phyloP scores from a whole-genome alignment of 2,329 filamentous ascomycete genomes.

The Cercospora sojina region DNA sequence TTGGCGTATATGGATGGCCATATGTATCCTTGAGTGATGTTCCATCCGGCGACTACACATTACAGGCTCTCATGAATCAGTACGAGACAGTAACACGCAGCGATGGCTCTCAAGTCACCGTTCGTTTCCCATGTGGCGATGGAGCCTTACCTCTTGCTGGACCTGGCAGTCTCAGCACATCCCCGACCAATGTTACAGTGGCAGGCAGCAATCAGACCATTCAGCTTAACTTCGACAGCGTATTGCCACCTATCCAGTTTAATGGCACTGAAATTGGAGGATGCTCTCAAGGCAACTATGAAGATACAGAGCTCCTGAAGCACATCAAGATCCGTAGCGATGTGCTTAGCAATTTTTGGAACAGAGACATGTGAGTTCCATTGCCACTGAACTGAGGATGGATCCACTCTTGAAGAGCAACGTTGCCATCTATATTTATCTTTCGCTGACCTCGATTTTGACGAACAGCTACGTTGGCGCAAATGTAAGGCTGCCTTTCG shows the following conservation, averaged over 20 bases:
- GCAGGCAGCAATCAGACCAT: constrained; percentile 35
- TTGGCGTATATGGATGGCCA: constrained; percentile 39
- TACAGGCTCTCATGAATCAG: constrained; percentile 40
- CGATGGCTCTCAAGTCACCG: constrained; percentile 40
- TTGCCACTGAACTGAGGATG: background rate
- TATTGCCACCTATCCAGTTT: constrained; percentile 30
- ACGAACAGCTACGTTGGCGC: constrained; percentile 38
- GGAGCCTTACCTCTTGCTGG: constrained; percentile 36
- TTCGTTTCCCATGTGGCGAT: constrained; percentile 42
- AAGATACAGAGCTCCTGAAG: constrained; percentile 38
- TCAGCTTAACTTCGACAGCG: constrained; percentile 36
- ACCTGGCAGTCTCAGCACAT: constrained; percentile 36
- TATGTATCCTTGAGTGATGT: constrained; percentile 37
- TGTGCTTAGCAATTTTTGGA: constrained; percentile 41
- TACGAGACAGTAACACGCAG: constrained; percentile 40
- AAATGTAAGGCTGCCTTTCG: constrained; percentile 39
- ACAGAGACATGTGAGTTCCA: constrained; percentile 29
- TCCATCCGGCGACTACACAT: constrained; percentile 36
- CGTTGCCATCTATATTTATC: background rate
- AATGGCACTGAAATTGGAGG: constrained; percentile 41
- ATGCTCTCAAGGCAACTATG: constrained; percentile 43
- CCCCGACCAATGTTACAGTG: constrained; percentile 31
- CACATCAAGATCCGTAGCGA: constrained; percentile 42
- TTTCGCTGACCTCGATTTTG: background rate
- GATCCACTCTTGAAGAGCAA: background rate